Base-by-base conservation (phyloP, 2,329 filamentous ascomycete genomes). In the Diaporthe citrichinensis region DNA sequence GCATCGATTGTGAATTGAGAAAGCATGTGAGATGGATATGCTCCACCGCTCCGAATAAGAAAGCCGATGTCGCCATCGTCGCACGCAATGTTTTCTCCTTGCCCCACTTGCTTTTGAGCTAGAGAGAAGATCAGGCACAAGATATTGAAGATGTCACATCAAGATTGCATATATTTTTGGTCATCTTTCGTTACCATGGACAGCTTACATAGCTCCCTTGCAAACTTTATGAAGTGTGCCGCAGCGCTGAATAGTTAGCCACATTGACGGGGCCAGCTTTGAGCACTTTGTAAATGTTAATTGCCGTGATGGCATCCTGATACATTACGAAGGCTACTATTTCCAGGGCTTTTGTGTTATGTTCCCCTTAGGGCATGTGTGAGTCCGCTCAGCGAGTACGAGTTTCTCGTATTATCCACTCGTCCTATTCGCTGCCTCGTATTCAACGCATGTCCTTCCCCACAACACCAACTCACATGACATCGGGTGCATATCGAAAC, bases 371-470 rank as follows among this genome's bases (percentile, higher is more conserved):
- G 23, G 14, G 23, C 44, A 51, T 10, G 36, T 17, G 23, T 4
- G 23, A 51, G 6, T 25, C 4, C n/a, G 20, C 28, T 67, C 41
- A 23, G 41, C 41, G 61, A 28, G 62, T 34, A 51, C 44, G 23
- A 36, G 28, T n/a, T 67, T 51, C 61, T 67, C 62, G 62, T 67
- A 51, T 67, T 51, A 51, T 36, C 41, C 23, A 49, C 44, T 34
- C 31, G 25, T 10, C 44, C 44, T 17, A 25, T 51, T 49, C 31
- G 44, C 62, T 51, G 31, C 7, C 62, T 36, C 62, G 62, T 67
- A 36, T 67, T 51, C 23, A 31, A 10, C n/a, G n/a, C 31, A 51
- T 34, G 20, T 17, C 15, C 10, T 36, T 36, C 62, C 61, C 62
- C 62, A 67, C 62, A 34, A n/a, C 44, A n/a, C 44, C 44, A 51